Percentiles rank a stretch among this genome's conserved stretches.
These are phyloP conservation scores for Ophiobolus disseminans DNA, from an alignment of 2,329 filamentous ascomycete genomes.

Conservation along the genomic window DNA sequence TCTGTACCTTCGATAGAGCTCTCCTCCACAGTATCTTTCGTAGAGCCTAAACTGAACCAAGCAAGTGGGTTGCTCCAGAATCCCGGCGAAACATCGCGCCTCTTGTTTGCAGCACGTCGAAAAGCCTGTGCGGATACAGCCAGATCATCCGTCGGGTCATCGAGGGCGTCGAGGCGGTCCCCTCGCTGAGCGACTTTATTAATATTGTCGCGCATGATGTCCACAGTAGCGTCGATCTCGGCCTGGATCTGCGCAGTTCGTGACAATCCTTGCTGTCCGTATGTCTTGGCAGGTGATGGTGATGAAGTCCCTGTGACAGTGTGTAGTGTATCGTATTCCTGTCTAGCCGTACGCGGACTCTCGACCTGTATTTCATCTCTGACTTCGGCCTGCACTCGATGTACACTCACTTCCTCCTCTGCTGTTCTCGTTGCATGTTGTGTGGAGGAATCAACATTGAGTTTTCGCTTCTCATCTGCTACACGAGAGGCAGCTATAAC, in stretches of 20 bases:
- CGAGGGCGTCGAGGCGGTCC: slow-evolving; percentile 79
- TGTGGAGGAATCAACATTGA: not conserved
- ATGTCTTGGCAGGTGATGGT: no score
- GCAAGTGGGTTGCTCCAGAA: not conserved
- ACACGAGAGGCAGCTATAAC: not conserved
- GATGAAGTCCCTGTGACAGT: no score
- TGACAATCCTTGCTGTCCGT: no score
- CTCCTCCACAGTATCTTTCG: not conserved
- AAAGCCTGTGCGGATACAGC: slow-evolving; percentile 89
- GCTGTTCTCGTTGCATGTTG: not conserved
- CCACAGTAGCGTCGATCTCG: not conserved
- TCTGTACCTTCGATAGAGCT: not conserved
- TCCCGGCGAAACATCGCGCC: slow-evolving; percentile 44
- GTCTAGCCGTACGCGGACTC: no score
- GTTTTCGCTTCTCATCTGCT: not conserved
- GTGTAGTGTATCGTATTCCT: no score
- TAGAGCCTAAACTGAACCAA: not conserved
- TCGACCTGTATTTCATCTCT: not conserved
- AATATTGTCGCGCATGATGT: slow-evolving; percentile 71
- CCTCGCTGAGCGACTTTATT: slow-evolving; percentile 77
- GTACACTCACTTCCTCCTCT: not conserved
- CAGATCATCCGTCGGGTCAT: slow-evolving; percentile 89
- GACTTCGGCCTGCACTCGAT: not conserved
- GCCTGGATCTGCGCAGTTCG: no score
- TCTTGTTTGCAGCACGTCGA: slow-evolving; percentile 87